Base-by-base conservation (phyloP, 208 protist genomes). In the Phytomonas sp. region DNA sequence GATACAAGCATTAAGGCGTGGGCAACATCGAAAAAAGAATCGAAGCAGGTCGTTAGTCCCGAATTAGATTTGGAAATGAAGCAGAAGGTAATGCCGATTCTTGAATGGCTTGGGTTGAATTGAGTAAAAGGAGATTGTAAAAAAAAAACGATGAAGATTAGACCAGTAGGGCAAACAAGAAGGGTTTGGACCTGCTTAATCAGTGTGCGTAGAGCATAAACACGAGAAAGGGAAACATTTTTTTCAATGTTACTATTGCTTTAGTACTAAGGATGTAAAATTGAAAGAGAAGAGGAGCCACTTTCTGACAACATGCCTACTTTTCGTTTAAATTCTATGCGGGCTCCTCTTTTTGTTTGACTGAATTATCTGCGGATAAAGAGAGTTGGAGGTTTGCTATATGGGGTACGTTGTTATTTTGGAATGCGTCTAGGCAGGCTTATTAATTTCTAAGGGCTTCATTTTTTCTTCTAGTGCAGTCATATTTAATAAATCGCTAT, bases 1-100 rank as follows among this genome's bases (percentile, higher is more conserved):
- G 81, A 81, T 46, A 60, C 43, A 28, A 79, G 71, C 63, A 92
- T 96, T 67, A 74, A 62, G 46, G 75, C 78, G 32, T 96, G 83
- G 82, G 69, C 71, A 23, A 70, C 60, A 11, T 75, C 80, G 36
- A 51, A 51, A 51, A 29, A 53, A 46, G 80, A 79, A 65, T 37
- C 67, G 17, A 32, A 63, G 59, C 67, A 70, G 46, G 61, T 66
- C 28, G 67, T 66, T 6, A 66, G 73, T 34, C 67, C 79, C 13
- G 77, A 70, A 11, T 37, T 84, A 7, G 59, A 82, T 28, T 68
- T 61, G 46, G 76, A 75, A 68, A 85, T 91, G 76, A 77, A 81
- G 60, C 60, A 70, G 36, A 83, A 83, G 69, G 66, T 77, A 15
- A 74, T 66, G 4, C 80, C 85, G 13, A 73, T 92, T 34, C 70